These are phyloP conservation scores for Paxillus rubicundulus DNA, from an alignment of 768 basidiomycete species.

Conservation along the genomic window DNA sequence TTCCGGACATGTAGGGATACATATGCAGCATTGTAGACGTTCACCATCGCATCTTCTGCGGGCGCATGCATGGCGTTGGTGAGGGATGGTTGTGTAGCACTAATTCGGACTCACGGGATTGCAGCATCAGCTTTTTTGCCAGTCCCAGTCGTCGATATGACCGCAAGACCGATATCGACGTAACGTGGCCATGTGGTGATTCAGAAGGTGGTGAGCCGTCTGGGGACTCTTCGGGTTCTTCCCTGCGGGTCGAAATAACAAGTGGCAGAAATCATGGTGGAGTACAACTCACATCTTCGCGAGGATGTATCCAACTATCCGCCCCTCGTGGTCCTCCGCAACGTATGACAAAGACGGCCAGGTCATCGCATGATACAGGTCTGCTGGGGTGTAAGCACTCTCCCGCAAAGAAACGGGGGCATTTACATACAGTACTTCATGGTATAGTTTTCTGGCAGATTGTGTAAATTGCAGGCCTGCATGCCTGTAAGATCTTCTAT, in stretches of 20 bases:
- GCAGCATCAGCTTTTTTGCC: slow-evolving; percentile 91
- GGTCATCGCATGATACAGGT: slow-evolving; percentile 85
- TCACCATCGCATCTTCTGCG: slow-evolving; percentile 87
- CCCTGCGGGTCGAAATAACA: slow-evolving; percentile 47
- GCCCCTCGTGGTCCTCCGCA: slow-evolving; percentile 84
- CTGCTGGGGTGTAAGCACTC: slow-evolving; percentile 38
- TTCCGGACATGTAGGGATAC: slow-evolving; percentile 91
- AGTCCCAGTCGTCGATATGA: slow-evolving; percentile 89
- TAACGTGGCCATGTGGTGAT: slow-evolving; percentile 85
- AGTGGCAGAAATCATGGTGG: not conserved
- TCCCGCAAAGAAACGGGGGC: not conserved
- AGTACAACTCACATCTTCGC: slow-evolving; percentile 78
- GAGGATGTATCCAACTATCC: slow-evolving; percentile 93
- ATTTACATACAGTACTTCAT: slow-evolving; percentile 67
- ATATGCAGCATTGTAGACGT: slow-evolving; percentile 78
- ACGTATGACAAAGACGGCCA: slow-evolving; percentile 95
- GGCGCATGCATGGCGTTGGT: slow-evolving; percentile 3
- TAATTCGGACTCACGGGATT: slow-evolving; percentile 66
- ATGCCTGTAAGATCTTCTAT: slow-evolving; percentile 86
- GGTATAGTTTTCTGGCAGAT: slow-evolving; percentile 88
- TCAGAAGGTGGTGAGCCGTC: slow-evolving; percentile 50
- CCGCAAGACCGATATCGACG: slow-evolving; percentile 91
- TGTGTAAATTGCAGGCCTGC: slow-evolving; percentile 93
- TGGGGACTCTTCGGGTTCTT: slow-evolving; percentile 43
- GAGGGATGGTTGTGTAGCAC: not conserved